phyloP scores from a whole-genome alignment of 2,329 filamentous ascomycete species.

The Neopestalotiopsis clavispora region DNA sequence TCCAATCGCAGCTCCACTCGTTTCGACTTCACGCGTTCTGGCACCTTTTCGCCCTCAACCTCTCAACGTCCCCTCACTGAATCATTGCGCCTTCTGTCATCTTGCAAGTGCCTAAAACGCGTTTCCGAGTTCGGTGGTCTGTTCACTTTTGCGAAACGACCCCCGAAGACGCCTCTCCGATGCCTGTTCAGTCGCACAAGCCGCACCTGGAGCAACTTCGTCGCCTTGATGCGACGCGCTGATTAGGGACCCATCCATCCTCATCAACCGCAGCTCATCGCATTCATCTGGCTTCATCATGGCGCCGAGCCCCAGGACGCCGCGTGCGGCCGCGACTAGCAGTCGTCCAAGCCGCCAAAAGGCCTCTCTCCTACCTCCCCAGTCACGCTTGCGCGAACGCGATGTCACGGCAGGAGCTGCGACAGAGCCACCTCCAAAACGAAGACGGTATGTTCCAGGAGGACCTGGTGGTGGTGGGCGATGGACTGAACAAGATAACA shows the following conservation, averaged over 20 bases:
- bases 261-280: slow-evolving; percentile 19
- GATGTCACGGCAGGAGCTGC: slow-evolving; percentile 37
- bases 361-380: slow-evolving; percentile 23
- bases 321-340: slow-evolving; percentile 28
- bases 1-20: slow-evolving; percentile 12
- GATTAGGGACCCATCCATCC: slow-evolving; percentile 30
- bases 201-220: slow-evolving; percentile 33
- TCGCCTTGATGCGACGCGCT: slow-evolving; percentile 39
- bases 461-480: slow-evolving; percentile 85
- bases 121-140: background rate
- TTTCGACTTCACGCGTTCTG: slow-evolving; percentile 17
- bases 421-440: slow-evolving; percentile 71
- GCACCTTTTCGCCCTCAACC: slow-evolving; percentile 15
- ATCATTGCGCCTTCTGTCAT: background rate
- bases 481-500: slow-evolving; percentile 76
- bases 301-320: slow-evolving; percentile 39
- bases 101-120: slow-evolving; percentile 8
- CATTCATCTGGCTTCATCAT: slow-evolving; percentile 24
- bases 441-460: slow-evolving; percentile 81
- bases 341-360: slow-evolving; percentile 30
- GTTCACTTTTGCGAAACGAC: background rate
- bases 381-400: slow-evolving; percentile 35
- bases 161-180: slow-evolving; percentile 29
- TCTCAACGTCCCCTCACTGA: slow-evolving; percentile 17
- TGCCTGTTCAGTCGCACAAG: slow-evolving; percentile 36